Base-by-base conservation (phyloP, 768 basidiomycete genomes). In the Pholiota molesta region DNA sequence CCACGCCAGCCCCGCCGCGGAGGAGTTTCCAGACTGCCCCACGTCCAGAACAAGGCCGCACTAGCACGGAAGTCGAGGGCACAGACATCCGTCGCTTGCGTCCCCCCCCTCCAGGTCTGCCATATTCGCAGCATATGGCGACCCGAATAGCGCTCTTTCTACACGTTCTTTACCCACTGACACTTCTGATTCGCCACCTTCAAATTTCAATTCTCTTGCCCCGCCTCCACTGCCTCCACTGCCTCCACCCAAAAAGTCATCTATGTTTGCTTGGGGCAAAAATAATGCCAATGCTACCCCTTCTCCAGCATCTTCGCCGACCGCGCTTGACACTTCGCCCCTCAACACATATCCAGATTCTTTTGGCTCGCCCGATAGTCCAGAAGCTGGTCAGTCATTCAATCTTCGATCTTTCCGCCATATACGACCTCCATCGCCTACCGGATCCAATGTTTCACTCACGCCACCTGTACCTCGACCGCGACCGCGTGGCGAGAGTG, bases 361-460 rank as follows among this genome's bases (percentile, higher is more conserved):
- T 26, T 52, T 62, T 28, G 52, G 61, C 55, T 63, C 66, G 10
- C 60, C 60, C 51, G 52, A 31, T 16, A 65, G 52, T 47, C 54
- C 60, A 45, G 70, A 69, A n/a, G 28, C 57, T 29, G 65, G 67
- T 35, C 66, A 70, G 21, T 89, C 89, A 0, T 92, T 92, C 75
- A 90, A 88, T 74, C 83, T 92, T 65, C 87, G 83, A 66, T 81
- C 91, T 1, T 92, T 92, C 74, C 81, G 89, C 31, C 91, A 92
- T 68, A 75, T 93, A 58, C 77, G 82, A 35, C 74, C 83, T 23
- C 77, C 79, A 29, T 78, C 81, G 19, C 77, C 82, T 35, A 62
- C 72, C 26, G 71, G 68, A 23, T 75, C 74, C 10, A 72, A 72
- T 64, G 61, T 62, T 21, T 73, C 76, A 16, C 65, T 78, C 37